Evolutionary conservation across 139 green algal species (phyloP).

Genomic region (Deuterostichococcus epilithicus): DNA sequence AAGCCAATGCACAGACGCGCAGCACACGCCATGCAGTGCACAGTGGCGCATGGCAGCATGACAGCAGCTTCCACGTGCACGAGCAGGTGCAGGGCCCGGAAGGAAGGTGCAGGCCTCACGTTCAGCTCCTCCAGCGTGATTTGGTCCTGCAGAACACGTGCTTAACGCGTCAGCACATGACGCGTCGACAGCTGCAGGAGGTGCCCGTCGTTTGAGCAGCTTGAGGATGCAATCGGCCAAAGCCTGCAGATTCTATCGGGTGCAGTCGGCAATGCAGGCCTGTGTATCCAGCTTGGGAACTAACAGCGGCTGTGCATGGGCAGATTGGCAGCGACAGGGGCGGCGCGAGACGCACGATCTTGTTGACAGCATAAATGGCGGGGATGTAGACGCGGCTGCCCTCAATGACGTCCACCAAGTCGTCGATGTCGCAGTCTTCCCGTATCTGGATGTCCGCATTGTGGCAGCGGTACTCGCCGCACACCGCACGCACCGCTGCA

Average conservation of each 20-base stretch:
- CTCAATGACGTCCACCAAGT: constrained; percentile 98
- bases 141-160: constrained; percentile 33
- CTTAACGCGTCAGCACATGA: background rate
- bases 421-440: constrained; percentile 84
- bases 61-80: too few relatives aligned
- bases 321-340: too few relatives aligned
- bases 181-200: background rate
- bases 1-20: too few relatives aligned
- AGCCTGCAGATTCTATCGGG: background rate
- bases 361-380: constrained; percentile 97
- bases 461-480: constrained; percentile 83
- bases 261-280: background rate
- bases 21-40: too few relatives aligned
- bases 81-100: too few relatives aligned
- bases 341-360: constrained; percentile 80
- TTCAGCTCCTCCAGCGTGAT: constrained; percentile 95
- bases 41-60: too few relatives aligned
- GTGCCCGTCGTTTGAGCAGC: background rate
- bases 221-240: background rate
- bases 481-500: constrained; percentile 79
- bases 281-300: too few relatives aligned
- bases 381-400: constrained; percentile 93
- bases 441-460: constrained; percentile 91
- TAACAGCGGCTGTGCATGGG: too few relatives aligned
- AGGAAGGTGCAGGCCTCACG: too few relatives aligned